Conservation (phyloP, 352 stramenopile genomes). For the Phytophthora pini region DNA sequence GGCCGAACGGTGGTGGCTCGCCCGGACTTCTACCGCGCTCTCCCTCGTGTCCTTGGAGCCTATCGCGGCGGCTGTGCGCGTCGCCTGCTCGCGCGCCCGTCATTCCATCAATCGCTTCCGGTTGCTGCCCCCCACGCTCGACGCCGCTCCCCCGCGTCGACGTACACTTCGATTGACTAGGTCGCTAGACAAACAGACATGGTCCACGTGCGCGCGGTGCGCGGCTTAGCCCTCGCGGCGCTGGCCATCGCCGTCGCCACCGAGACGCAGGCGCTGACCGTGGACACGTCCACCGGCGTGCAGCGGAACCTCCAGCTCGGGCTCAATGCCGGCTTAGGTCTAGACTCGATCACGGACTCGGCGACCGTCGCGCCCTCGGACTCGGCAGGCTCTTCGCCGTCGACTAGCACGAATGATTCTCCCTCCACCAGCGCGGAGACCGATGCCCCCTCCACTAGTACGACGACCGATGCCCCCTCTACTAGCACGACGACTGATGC, state of each 20-base stretch:
- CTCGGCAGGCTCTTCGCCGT: background rate
- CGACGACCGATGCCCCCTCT: no score
- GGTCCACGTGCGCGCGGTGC: constrained; percentile 31
- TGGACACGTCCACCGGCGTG: background rate
- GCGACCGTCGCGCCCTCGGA: constrained; percentile 10
- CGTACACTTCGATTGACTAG: constrained; percentile 35
- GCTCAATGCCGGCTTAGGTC: background rate
- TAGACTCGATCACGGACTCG: constrained; percentile 2
- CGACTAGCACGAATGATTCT: constrained; percentile 6
- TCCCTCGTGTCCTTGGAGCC: constrained; percentile 13
- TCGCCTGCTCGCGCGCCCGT: constrained; percentile 19
- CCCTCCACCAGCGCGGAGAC: no score
- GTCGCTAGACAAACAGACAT: constrained; percentile 22
- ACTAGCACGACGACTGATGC: no score
- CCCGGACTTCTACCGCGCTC: constrained; percentile 17
- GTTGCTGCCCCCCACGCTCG: constrained; percentile 34
- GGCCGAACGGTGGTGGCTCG: no score
- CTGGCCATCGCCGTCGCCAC: constrained; percentile 23
- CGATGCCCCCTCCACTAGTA: no score
- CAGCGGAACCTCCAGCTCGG: constrained; percentile 23
- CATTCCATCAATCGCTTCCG: constrained; percentile 40
- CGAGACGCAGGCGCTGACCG: constrained; percentile 22
- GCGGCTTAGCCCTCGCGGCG: constrained; percentile 25
- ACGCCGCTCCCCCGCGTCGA: constrained; percentile 14
- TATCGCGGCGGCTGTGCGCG: constrained; percentile 12